Evolutionary conservation across 176 grass and related monocot genomes (phyloP).

Genomic region (Rhipidocladum racemiflorum): DNA sequence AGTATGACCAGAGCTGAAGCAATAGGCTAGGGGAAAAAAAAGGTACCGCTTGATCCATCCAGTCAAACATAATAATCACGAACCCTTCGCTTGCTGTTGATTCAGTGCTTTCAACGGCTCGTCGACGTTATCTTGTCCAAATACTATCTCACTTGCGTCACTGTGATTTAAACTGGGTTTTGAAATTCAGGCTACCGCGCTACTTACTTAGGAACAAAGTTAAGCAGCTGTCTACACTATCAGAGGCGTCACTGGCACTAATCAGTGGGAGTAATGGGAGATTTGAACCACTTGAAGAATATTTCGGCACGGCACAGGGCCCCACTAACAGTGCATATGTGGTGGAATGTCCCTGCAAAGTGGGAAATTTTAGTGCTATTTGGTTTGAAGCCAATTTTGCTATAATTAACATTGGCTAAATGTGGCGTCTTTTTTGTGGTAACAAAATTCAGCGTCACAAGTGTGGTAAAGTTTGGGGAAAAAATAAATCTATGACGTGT

Average conservation of each 20-base stretch:
- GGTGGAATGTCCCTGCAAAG: slow-evolving; percentile 20
- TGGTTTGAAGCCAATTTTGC: no score
- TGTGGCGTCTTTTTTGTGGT: no score
- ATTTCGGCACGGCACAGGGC: slow-evolving; percentile 1
- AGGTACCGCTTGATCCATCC: background rate
- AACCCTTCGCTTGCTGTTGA: background rate
- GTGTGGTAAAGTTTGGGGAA: no score
- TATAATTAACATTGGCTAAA: no score
- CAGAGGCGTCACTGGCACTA: background rate
- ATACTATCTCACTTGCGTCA: background rate
- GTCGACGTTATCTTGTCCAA: background rate
- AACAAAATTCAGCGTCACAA: no score
- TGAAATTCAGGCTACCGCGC: background rate
- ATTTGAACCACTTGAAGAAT: slow-evolving; percentile 22
- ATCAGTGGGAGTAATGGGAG: background rate
- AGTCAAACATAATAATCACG: background rate
- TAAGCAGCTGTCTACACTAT: background rate
- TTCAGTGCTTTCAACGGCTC: background rate
- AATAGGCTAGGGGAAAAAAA: background rate
- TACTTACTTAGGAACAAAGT: background rate
- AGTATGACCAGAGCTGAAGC: background rate
- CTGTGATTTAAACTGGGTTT: background rate
- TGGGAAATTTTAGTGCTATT: no score
- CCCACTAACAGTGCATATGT: slow-evolving; percentile 17
- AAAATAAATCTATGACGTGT: no score